phyloP scores from a whole-genome alignment of 306 rosid genomes.

The Fagus crenata region DNA sequence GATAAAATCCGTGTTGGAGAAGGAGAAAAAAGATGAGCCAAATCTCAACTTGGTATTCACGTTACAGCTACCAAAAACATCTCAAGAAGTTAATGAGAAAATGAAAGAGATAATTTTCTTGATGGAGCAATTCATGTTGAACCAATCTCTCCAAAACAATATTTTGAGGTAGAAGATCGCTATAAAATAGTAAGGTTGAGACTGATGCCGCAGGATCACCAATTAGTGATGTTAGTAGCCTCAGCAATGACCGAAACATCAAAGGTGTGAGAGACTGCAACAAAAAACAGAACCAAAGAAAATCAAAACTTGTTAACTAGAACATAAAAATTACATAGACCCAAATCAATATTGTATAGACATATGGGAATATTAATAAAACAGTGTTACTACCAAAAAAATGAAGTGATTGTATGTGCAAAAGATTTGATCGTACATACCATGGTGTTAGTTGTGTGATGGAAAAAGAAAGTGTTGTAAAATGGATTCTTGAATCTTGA shows the following conservation, averaged over 20 bases:
- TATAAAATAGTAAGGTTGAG: slow-evolving; percentile 58
- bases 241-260: slow-evolving; percentile 61
- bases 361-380: too few relatives aligned
- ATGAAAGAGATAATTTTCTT: slow-evolving; percentile 56
- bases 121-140: slow-evolving; percentile 52
- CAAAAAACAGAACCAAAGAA: neutral
- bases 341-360: too few relatives aligned
- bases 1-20: neutral
- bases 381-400: neutral
- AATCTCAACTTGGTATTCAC: neutral
- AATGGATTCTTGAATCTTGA: slow-evolving; percentile 9
- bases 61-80: slow-evolving; percentile 35
- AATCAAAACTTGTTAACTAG: neutral
- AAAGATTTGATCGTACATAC: slow-evolving; percentile 30
- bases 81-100: slow-evolving; percentile 49
- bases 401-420: neutral
- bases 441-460: slow-evolving; percentile 35
- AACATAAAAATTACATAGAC: too few relatives aligned
- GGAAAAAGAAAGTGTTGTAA: slow-evolving; percentile 12
- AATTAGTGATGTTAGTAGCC: slow-evolving; percentile 48
- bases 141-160: slow-evolving; percentile 50
- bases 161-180: slow-evolving; percentile 64
- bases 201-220: slow-evolving; percentile 51
- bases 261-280: slow-evolving; percentile 56
- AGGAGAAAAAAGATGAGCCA: neutral